phyloP scores from a whole-genome alignment of 2,329 filamentous ascomycete species.

The Chlorencoelia australis region DNA sequence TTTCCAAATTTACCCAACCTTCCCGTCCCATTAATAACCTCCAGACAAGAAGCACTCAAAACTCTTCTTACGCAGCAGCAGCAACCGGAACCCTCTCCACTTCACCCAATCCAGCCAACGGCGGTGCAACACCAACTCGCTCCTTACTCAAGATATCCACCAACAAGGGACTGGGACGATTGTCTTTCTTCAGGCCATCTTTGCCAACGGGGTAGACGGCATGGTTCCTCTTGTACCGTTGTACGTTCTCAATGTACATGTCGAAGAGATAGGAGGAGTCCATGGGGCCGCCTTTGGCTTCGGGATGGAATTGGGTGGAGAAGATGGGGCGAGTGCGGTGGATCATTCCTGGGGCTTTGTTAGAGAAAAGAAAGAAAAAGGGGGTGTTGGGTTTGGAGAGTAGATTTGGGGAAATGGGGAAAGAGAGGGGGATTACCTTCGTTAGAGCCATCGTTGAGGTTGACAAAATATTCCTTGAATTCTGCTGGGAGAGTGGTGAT shows the following conservation, averaged over 20 bases:
- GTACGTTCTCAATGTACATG: slow-evolving; percentile 84
- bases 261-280: slow-evolving; percentile 96
- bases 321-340: slow-evolving; percentile 96
- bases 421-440: slow-evolving; percentile 47
- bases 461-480: slow-evolving; percentile 98
- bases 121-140: slow-evolving; percentile 66
- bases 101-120: slow-evolving; percentile 16
- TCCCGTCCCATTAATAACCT: too few relatives aligned
- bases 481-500: slow-evolving; percentile 69
- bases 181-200: too few relatives aligned
- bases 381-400: too few relatives aligned
- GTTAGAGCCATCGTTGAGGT: slow-evolving; percentile 95
- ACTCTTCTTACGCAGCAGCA: slow-evolving; percentile 5
- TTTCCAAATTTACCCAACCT: too few relatives aligned
- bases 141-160: slow-evolving; percentile 89
- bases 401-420: not conserved
- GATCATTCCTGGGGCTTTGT: slow-evolving; percentile 56
- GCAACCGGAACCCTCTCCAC: too few relatives aligned
- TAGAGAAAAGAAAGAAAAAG: slow-evolving; percentile 8
- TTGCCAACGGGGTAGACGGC: slow-evolving; percentile 58
- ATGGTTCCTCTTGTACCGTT: slow-evolving; percentile 79
- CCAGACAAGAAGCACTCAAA: too few relatives aligned
- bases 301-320: slow-evolving; percentile 96
- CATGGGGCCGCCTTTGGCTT: slow-evolving; percentile 93
- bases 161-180: slow-evolving; percentile 76